phyloP scores from a whole-genome alignment of 768 basidiomycete genomes.

The Mycena crocata region DNA sequence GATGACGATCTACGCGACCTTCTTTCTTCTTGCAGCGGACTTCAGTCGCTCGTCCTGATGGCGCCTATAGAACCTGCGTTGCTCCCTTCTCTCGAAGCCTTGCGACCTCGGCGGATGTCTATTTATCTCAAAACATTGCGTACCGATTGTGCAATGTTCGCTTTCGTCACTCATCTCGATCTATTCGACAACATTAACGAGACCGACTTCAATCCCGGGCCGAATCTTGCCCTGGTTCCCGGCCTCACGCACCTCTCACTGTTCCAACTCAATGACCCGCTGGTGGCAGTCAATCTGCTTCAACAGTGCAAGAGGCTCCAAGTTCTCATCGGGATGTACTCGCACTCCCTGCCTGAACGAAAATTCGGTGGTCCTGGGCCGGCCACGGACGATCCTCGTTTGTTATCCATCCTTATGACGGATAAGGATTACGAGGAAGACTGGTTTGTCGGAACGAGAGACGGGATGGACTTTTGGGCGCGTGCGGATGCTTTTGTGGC shows the following conservation, averaged over 20 bases:
- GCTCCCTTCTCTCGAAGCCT: background rate
- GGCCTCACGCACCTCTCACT: background rate
- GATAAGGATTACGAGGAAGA: background rate
- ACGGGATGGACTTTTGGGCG: constrained; percentile 2
- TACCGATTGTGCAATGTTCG: background rate
- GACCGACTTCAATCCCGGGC: too few relatives aligned
- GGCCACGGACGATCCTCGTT: background rate
- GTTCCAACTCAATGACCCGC: background rate
- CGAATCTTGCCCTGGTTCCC: background rate
- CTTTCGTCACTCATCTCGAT: constrained; percentile 15
- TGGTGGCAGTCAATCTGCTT: background rate
- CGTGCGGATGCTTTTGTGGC: background rate
- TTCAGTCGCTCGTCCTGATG: background rate
- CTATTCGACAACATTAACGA: background rate
- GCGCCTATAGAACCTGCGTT: background rate
- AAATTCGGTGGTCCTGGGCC: background rate
- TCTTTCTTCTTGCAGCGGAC: background rate
- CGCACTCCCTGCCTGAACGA: background rate
- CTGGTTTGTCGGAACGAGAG: background rate
- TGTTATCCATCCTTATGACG: background rate
- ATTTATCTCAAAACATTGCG: background rate
- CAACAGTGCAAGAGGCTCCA: background rate
- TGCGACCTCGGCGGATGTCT: background rate
- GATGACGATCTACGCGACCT: background rate
- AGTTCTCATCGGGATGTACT: background rate